Percentiles rank a stretch among this genome's conserved stretches.
phyloP scores from a whole-genome alignment of 768 basidiomycete genomes.

The Pisolithus orientalis region DNA sequence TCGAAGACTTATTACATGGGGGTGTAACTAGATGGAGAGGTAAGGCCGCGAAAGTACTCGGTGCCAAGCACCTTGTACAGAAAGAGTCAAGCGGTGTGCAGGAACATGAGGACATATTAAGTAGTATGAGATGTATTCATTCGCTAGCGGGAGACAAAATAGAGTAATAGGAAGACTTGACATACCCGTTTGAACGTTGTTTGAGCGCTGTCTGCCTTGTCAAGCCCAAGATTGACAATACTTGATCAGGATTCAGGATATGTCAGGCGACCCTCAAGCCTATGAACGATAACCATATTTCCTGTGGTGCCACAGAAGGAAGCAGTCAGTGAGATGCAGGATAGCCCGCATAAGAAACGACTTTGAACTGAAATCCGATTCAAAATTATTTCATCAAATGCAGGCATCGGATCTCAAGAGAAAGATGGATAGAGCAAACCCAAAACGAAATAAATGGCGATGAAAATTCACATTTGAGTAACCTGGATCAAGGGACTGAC shows the following conservation, averaged over 20 bases:
- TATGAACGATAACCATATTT: too few species aligned
- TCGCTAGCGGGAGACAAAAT: not conserved
- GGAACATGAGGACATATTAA: not conserved
- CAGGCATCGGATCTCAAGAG: too few species aligned
- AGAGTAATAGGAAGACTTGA: not conserved
- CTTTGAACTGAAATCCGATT: too few species aligned
- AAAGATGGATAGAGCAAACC: not conserved
- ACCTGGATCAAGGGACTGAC: not conserved
- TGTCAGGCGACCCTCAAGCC: too few species aligned
- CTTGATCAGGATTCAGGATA: too few species aligned
- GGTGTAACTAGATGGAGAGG: constrained; percentile 50
- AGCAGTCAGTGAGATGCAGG: too few species aligned
- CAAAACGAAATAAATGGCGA: not conserved
- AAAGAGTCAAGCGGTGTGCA: not conserved
- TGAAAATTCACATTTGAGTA: not conserved
- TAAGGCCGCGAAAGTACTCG: constrained; percentile 9
- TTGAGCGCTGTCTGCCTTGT: too few species aligned
- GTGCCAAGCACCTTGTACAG: not conserved
- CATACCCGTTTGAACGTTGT: too few species aligned
- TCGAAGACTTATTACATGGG: constrained; percentile 37
- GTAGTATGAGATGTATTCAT: constrained; percentile 3
- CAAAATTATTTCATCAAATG: too few species aligned
- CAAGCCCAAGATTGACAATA: too few species aligned
- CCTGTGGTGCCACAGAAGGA: too few species aligned
- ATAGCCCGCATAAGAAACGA: too few species aligned